phyloP scores from a whole-genome alignment of 1,284 basidiomycete species.

The Cryptococcus deneoformans region DNA sequence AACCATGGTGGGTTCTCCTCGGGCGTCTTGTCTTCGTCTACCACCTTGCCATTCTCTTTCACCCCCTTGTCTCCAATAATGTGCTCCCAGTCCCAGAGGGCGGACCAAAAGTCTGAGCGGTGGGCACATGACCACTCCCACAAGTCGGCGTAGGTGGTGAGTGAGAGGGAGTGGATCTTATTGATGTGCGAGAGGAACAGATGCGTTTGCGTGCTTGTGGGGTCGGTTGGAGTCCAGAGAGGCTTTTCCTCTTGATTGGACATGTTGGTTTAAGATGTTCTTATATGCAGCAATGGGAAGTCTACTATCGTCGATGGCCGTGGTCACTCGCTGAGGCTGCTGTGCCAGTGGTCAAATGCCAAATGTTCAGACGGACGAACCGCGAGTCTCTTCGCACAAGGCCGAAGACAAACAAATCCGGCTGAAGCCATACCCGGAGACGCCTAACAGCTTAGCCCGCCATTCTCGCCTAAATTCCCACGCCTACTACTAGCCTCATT shows the following conservation, averaged over 20 bases:
- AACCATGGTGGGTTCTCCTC: slow-evolving; percentile 79
- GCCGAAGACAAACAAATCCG: too few species aligned
- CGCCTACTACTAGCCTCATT: too few species aligned
- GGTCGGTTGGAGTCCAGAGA: slow-evolving; percentile 57
- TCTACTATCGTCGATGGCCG: too few species aligned
- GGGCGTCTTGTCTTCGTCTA: slow-evolving; percentile 60
- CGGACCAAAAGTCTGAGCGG: slow-evolving; percentile 67
- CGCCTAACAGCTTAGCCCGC: too few species aligned
- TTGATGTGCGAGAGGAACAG: slow-evolving; percentile 62
- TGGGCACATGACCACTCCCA: slow-evolving; percentile 67
- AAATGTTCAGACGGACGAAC: too few species aligned
- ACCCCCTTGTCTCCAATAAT: slow-evolving; percentile 63
- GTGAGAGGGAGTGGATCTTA: slow-evolving; percentile 52
- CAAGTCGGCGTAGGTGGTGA: slow-evolving; percentile 64
- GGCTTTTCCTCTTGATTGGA: slow-evolving; percentile 1
- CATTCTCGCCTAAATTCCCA: too few species aligned
- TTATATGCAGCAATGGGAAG: too few species aligned
- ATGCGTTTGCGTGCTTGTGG: slow-evolving; percentile 56
- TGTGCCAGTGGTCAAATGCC: too few species aligned
- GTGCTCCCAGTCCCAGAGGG: slow-evolving; percentile 71
- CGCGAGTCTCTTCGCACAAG: too few species aligned
- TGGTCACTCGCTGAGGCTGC: too few species aligned
- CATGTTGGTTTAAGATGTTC: too few species aligned
- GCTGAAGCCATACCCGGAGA: too few species aligned
- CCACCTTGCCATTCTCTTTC: slow-evolving; percentile 23